These are phyloP conservation scores for Coelastrella sp. DNA, from an alignment of 139 green algal genomes.

Conservation along the genomic window DNA sequence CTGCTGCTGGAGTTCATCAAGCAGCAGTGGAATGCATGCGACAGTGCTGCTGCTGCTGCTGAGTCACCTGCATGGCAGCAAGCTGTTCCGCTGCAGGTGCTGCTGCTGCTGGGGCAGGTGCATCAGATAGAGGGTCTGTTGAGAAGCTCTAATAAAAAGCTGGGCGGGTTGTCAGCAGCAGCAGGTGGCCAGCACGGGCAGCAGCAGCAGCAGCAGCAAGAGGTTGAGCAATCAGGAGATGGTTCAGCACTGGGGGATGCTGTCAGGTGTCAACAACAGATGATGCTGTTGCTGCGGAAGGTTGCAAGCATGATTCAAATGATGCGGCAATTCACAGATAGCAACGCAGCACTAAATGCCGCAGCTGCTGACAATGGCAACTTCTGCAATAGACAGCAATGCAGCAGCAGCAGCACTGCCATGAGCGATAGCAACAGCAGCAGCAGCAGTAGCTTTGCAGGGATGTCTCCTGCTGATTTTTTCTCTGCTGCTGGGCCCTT, in stretches of 20 bases:
- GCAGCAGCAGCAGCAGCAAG: not conserved
- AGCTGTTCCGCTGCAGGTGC: conserved; percentile 1
- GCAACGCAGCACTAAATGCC: not conserved
- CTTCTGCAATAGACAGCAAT: not conserved
- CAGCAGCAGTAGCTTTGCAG: not conserved
- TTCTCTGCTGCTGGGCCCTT: too few relatives aligned
- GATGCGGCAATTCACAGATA: not conserved
- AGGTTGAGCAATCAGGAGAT: not conserved
- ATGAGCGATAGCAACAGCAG: not conserved
- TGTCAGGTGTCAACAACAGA: not conserved
- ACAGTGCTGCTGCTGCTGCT: not conserved
- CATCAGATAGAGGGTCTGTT: not conserved
- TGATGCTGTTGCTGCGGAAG: not conserved
- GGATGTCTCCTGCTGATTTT: not conserved
- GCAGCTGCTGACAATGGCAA: not conserved
- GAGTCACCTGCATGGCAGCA: not conserved
- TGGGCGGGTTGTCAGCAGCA: not conserved
- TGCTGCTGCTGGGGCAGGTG: conserved; percentile 11
- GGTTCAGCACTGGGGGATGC: not conserved
- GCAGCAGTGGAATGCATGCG: not conserved
- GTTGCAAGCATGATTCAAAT: not conserved
- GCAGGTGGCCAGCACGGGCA: not conserved
- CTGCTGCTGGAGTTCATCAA: not conserved
- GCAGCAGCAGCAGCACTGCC: not conserved
- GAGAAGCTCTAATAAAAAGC: not conserved